Evolutionary conservation across 2,329 filamentous ascomycete genomes (phyloP).

Genomic region (Teratosphaeria gauchensis): DNA sequence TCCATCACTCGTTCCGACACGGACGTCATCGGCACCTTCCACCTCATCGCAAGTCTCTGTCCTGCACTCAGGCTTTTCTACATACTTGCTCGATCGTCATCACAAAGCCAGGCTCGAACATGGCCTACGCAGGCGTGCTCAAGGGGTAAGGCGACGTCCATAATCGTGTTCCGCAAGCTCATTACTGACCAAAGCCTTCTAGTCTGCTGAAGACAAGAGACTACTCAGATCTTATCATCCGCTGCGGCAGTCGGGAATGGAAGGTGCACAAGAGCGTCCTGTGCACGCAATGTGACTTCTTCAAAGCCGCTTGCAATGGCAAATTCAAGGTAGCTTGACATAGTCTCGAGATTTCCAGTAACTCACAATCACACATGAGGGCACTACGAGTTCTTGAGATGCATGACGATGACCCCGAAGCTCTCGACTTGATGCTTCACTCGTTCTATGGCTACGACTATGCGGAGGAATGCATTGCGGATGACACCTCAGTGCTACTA

Average conservation of each 20-base stretch:
- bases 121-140: too few relatives aligned
- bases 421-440: neutral
- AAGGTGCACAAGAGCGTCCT: slow-evolving; percentile 13
- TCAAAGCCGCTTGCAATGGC: slow-evolving; percentile 7
- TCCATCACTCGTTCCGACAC: too few relatives aligned
- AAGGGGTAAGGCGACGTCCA: too few relatives aligned
- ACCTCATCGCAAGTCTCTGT: too few relatives aligned
- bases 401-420: neutral
- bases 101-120: too few relatives aligned
- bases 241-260: slow-evolving; percentile 8
- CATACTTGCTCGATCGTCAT: too few relatives aligned
- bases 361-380: neutral
- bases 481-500: neutral
- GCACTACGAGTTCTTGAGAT: neutral
- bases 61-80: too few relatives aligned
- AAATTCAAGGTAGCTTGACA: slow-evolving; percentile 2
- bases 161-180: too few relatives aligned
- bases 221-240: slow-evolving; percentile 13
- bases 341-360: neutral
- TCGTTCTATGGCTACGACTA: neutral
- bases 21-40: too few relatives aligned
- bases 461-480: neutral
- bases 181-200: too few relatives aligned
- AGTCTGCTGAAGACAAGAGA: slow-evolving; percentile 1
- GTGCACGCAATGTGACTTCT: slow-evolving; percentile 14